Evolutionary conservation across 1,139 yeast species (phyloP).

Genomic region (Lodderomyces metapsilosis): DNA sequence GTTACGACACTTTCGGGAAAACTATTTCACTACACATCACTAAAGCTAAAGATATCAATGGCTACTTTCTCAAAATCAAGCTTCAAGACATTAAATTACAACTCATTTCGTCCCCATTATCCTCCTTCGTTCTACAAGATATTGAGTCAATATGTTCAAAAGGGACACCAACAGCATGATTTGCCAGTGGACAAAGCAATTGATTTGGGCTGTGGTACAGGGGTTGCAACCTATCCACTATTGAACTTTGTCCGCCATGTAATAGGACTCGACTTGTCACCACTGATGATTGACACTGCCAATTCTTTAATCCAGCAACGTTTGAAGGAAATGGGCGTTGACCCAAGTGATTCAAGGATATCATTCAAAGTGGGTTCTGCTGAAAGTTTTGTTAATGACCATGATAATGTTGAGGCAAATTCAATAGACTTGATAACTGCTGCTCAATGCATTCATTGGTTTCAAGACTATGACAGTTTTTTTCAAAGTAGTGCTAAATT

Average conservation of each 20-base stretch:
- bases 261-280: constrained; percentile 35
- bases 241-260: constrained; percentile 30
- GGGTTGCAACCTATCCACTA: constrained; percentile 39
- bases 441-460: constrained; percentile 51
- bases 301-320: constrained; percentile 23
- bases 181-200: constrained; percentile 24
- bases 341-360: constrained; percentile 22
- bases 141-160: constrained; percentile 30
- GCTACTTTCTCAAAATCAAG: constrained; percentile 60
- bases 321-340: constrained; percentile 19
- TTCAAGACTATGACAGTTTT: constrained; percentile 33
- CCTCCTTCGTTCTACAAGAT: constrained; percentile 51
- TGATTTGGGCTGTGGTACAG: constrained; percentile 45
- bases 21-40: too few species aligned
- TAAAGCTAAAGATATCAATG: constrained; percentile 34
- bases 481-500: constrained; percentile 28
- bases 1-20: too few species aligned
- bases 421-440: constrained; percentile 40
- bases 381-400: constrained; percentile 27
- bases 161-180: constrained; percentile 12
- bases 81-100: constrained; percentile 60
- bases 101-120: constrained; percentile 64
- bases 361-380: constrained; percentile 35
- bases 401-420: constrained; percentile 14
- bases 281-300: constrained; percentile 36